Percentiles rank a stretch among this genome's conserved stretches.
Conservation (phyloP, 139 green algal genomes). For the Diplosphaera chodatii region DNA sequence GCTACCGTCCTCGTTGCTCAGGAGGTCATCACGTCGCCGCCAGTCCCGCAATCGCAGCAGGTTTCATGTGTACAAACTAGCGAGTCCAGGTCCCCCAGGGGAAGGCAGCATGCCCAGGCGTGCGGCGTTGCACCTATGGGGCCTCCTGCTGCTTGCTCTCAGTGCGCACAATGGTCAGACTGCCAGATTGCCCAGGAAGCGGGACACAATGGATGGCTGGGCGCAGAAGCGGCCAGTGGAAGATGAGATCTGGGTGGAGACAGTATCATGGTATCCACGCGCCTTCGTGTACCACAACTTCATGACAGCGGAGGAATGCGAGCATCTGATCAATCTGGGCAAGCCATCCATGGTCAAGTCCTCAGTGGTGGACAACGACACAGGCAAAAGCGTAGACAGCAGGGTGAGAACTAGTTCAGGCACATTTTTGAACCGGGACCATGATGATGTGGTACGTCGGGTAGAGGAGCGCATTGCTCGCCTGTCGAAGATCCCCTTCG, state of each 20-base stretch:
- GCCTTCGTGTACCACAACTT: conserved; percentile 36
- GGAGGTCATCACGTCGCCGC: no score
- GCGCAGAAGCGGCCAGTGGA: no score
- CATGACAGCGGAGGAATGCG: conserved; percentile 38
- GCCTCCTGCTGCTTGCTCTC: not conserved
- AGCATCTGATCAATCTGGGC: conserved; percentile 31
- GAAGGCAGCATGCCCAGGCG: not conserved
- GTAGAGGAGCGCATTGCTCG: conserved; percentile 59
- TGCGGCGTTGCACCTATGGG: not conserved
- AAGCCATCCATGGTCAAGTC: conserved; percentile 29
- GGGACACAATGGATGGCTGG: not conserved
- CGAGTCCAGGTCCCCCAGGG: no score
- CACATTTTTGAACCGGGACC: conserved; percentile 30
- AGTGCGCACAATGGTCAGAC: not conserved
- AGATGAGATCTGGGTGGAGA: not conserved
- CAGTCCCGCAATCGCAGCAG: no score
- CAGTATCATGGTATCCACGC: not conserved
- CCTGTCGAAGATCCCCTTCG: conserved; percentile 28
- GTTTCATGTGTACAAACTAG: no score
- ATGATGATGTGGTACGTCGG: conserved; percentile 40
- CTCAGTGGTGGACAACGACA: conserved; percentile 49
- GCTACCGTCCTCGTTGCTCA: no score
- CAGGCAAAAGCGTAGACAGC: conserved; percentile 30
- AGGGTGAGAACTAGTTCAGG: conserved; percentile 34
- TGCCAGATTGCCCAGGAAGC: not conserved